A percentile compares a stretch with the other conserved stretches of the same genome.
Evolutionary conservation across 352 stramenopile genomes (phyloP).

Genomic region (Pythium sukuiense): DNA sequence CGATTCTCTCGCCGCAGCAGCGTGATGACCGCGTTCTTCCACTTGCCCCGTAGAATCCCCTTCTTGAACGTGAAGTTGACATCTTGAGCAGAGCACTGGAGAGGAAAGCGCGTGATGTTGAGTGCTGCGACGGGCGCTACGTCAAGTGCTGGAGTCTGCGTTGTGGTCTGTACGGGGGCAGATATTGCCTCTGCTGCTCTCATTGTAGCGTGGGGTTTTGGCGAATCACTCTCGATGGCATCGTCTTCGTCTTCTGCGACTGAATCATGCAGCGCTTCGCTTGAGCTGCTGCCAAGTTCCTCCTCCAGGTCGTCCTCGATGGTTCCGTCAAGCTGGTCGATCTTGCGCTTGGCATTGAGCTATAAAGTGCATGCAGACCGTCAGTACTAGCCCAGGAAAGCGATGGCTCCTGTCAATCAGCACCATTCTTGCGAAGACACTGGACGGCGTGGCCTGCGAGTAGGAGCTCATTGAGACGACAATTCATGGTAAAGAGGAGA

Average conservation of each 20-base stretch:
- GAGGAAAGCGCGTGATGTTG: slow-evolving; percentile 14
- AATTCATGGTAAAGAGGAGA: background rate
- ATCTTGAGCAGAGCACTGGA: slow-evolving; percentile 23
- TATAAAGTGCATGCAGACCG: background rate
- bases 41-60: slow-evolving; percentile 9
- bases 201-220: background rate
- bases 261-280: background rate
- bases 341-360: slow-evolving; percentile 20
- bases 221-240: background rate
- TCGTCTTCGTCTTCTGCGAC: background rate
- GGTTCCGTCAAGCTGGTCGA: slow-evolving; percentile 26
- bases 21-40: slow-evolving; percentile 20
- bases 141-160: background rate
- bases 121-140: slow-evolving; percentile 11
- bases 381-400: no score
- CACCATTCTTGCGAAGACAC: slow-evolving; percentile 27
- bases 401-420: background rate
- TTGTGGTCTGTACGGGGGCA: background rate
- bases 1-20: slow-evolving; percentile 12
- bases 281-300: background rate
- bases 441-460: slow-evolving; percentile 15
- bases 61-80: slow-evolving; percentile 22
- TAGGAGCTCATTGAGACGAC: background rate
- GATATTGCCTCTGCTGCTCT: background rate
- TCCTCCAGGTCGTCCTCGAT: background rate